Evolutionary conservation across 768 basidiomycete genomes (phyloP).

Genomic region (Hirschioporus abietinus): DNA sequence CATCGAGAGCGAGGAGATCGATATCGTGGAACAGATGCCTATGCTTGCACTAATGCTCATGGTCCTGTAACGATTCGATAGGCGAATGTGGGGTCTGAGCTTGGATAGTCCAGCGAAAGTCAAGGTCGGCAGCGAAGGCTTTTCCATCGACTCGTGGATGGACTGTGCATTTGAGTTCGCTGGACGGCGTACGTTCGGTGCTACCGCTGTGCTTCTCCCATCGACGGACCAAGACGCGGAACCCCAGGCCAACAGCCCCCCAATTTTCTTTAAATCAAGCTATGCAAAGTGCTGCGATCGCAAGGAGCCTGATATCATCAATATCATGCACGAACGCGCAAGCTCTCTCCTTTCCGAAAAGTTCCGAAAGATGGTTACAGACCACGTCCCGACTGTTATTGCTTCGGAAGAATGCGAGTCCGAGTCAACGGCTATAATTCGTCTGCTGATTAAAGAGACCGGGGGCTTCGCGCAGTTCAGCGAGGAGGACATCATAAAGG

Average conservation of each 20-base stretch:
- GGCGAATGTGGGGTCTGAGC: background rate
- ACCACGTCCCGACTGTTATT: background rate
- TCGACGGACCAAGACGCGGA: background rate
- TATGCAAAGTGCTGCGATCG: background rate
- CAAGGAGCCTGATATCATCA: background rate
- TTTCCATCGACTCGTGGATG: background rate
- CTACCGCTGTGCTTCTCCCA: background rate
- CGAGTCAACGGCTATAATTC: background rate
- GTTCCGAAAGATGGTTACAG: background rate
- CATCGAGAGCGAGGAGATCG: constrained; percentile 21
- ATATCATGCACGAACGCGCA: background rate
- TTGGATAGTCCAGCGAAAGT: background rate
- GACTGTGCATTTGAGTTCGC: background rate
- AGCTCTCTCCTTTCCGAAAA: background rate
- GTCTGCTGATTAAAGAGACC: background rate
- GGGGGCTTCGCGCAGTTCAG: background rate
- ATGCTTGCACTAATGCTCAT: constrained; percentile 20
- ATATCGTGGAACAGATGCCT: constrained; percentile 22
- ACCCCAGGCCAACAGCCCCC: too few species aligned
- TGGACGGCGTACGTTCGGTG: background rate
- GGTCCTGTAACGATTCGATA: constrained; percentile 20
- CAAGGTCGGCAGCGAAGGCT: background rate
- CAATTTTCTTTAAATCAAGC: background rate
- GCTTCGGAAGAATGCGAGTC: background rate
- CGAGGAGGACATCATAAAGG: background rate